A percentile compares a stretch with the other conserved stretches of the same genome.
These are phyloP conservation scores for Scheffersomyces quercinus DNA, from an alignment of 1,139 yeast genomes.

Conservation along the genomic window DNA sequence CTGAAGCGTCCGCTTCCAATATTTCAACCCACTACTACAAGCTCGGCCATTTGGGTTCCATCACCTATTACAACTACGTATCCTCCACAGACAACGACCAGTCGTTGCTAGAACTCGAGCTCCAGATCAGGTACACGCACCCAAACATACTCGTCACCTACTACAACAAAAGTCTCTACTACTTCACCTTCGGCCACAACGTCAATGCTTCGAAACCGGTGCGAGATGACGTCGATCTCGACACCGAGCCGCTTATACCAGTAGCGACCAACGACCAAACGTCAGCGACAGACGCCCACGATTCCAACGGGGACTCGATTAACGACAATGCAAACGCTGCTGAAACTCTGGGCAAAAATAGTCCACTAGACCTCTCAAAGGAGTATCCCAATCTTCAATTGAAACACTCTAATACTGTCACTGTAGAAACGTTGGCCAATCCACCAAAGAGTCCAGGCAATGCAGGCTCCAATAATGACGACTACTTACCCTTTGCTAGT, in stretches of 20 bases:
- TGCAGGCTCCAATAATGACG: slow-evolving; percentile 13
- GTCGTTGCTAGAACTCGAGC: slow-evolving; percentile 58
- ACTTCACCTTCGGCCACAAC: slow-evolving; percentile 47
- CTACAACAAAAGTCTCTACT: slow-evolving; percentile 63
- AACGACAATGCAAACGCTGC: slow-evolving; percentile 1
- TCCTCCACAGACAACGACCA: slow-evolving; percentile 34
- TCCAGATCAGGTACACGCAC: slow-evolving; percentile 50
- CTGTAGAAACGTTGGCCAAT: slow-evolving; percentile 26
- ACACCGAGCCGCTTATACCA: too few relatives aligned
- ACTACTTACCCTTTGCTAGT: slow-evolving; percentile 46
- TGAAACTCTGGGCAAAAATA: not conserved
- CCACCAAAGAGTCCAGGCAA: slow-evolving; percentile 20
- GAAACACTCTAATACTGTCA: slow-evolving; percentile 29
- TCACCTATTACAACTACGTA: slow-evolving; percentile 37
- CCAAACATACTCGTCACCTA: slow-evolving; percentile 58
- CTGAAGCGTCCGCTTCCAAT: slow-evolving; percentile 25
- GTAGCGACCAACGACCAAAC: slow-evolving; percentile 14
- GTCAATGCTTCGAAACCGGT: slow-evolving; percentile 6
- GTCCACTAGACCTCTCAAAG: slow-evolving; percentile 25
- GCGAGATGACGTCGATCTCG: slow-evolving; percentile 1
- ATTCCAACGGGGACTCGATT: slow-evolving; percentile 2
- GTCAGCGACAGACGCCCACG: slow-evolving; percentile 11
- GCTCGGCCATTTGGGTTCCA: slow-evolving; percentile 37
- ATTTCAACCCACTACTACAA: slow-evolving; percentile 43
- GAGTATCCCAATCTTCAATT: slow-evolving; percentile 36